Conservation (phyloP, 2,329 filamentous ascomycete species). For the Helicocarpus griseus region DNA sequence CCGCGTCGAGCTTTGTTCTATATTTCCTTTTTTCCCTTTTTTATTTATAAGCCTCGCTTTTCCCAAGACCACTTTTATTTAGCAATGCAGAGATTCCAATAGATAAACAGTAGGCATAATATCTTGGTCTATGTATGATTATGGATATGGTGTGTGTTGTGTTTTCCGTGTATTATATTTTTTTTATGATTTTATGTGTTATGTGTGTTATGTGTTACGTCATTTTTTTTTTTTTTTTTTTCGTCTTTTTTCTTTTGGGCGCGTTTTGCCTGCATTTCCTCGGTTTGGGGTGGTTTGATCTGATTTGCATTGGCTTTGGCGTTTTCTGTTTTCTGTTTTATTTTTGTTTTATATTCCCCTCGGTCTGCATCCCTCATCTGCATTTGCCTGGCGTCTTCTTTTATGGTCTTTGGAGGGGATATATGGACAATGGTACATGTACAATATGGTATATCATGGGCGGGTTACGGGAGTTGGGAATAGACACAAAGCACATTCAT, state of each 20-base stretch:
- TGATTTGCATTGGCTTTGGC: too few relatives aligned
- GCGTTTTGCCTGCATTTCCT: constrained; percentile 5
- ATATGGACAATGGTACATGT: background rate
- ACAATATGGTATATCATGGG: background rate
- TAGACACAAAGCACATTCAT: too few relatives aligned
- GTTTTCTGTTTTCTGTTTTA: too few relatives aligned
- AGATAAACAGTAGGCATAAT: background rate
- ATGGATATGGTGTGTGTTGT: constrained; percentile 14
- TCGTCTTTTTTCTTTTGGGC: constrained; percentile 11
- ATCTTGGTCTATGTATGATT: background rate
- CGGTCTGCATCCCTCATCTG: too few relatives aligned
- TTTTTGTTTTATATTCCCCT: too few relatives aligned
- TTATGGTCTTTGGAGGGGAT: background rate
- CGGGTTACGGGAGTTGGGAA: background rate
- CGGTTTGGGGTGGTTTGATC: too few relatives aligned
- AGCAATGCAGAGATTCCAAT: constrained; percentile 2
- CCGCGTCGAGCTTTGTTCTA: background rate
- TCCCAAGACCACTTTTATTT: constrained; percentile 1
- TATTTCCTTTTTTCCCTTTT: background rate
- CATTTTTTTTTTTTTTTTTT: constrained; percentile 6
- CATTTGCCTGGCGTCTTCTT: background rate
- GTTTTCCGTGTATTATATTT: background rate
- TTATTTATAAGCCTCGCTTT: background rate
- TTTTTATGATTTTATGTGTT: background rate
- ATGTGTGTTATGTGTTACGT: constrained; percentile 4